These are phyloP conservation scores for Aspergillus ostianus DNA, from an alignment of 495 filamentous ascomycete species.

Conservation along the genomic window DNA sequence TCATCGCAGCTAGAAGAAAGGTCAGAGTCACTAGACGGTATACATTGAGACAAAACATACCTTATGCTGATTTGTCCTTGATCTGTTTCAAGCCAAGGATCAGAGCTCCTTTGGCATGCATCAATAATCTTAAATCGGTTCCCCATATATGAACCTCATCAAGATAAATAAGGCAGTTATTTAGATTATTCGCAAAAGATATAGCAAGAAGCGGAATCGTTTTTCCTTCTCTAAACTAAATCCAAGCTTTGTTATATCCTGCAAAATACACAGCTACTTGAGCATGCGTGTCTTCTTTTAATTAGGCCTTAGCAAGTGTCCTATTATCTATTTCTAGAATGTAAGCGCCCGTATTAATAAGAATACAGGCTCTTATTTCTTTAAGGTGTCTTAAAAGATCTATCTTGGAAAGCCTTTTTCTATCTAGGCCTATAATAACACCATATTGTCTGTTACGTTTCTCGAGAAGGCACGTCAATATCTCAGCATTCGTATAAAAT, in stretches of 20 bases:
- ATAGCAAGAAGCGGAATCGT: conserved; percentile 53
- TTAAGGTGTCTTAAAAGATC: conserved; percentile 55
- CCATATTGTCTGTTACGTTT: conserved; percentile 15
- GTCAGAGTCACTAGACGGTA: conserved; percentile 4
- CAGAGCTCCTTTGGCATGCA: conserved; percentile 58
- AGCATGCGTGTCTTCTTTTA: conserved; percentile 36
- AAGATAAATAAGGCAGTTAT: conserved; percentile 64
- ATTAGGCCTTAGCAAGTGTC: conserved; percentile 46
- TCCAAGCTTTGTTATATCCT: conserved; percentile 41
- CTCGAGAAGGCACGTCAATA: conserved; percentile 54
- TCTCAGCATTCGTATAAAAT: conserved; percentile 61
- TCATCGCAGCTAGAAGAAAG: conserved; percentile 56
- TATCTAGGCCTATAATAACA: not conserved
- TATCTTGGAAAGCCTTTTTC: not conserved
- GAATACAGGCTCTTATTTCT: conserved; percentile 47
- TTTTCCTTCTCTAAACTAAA: conserved; percentile 41
- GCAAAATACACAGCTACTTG: conserved; percentile 59
- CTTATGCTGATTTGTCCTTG: conserved; percentile 73
- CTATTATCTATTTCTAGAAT: conserved; percentile 62
- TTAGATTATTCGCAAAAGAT: conserved; percentile 57
- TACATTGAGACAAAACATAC: conserved; percentile 33
- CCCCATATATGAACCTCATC: conserved; percentile 77
- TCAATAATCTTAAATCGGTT: conserved; percentile 67
- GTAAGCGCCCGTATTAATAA: conserved; percentile 72
- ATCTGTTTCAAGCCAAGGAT: conserved; percentile 64